Evolutionary conservation across 176 grass and related monocot species (phyloP), one percentile per base, ranked within the genome.

Genomic region (Echinochloa phyllopogon): DNA sequence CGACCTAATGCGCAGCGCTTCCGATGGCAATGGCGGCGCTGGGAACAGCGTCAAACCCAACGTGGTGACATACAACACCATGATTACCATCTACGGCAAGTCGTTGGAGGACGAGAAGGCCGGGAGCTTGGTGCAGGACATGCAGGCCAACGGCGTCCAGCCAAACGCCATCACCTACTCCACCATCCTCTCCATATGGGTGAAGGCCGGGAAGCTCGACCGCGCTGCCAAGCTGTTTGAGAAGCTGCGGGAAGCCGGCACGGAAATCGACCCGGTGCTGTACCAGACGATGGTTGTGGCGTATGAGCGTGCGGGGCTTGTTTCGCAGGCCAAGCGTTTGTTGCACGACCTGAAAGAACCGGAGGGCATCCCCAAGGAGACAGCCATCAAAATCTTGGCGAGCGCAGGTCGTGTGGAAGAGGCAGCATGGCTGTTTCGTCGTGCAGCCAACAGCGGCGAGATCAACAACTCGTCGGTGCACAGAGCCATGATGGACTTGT

Each of bases 251-350:
- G 90, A 90, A 37, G 90, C 93, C 10, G 89, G 87, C 48, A 82
- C 85, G 0, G 96, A 98, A 84, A 95, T 98, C 3, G 96, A 98
- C 33, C 96, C 91, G 0, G 96, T 98, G 72, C 85, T 98, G 68
- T 95, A 95, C 85, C 96, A 98, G 88, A 98, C 93, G 4, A 98
- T 98, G 91, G 90, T 98, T 3, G 96, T 92, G 36, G 89, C 78
- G 18, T 98, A 95, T n/a, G 91, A 98, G 81, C 90, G 96, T 42
- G 86, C 91, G 5, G 91, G 91, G 13, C 87, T 91, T 15, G 96
- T 95, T 1, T 82, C 85, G 0, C 62, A 95, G 41, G 85, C 93
- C 33, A 98, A 87, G 83, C 87, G 91, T 17, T 78, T 95, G 85
- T 57, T 95, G 81, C 96, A 87, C 23, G 93, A 98, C 41, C 89